Percentiles rank a stretch among this genome's conserved stretches.
phyloP scores from a whole-genome alignment of 108 stramenopile genomes.

The Conticribra guillardii region DNA sequence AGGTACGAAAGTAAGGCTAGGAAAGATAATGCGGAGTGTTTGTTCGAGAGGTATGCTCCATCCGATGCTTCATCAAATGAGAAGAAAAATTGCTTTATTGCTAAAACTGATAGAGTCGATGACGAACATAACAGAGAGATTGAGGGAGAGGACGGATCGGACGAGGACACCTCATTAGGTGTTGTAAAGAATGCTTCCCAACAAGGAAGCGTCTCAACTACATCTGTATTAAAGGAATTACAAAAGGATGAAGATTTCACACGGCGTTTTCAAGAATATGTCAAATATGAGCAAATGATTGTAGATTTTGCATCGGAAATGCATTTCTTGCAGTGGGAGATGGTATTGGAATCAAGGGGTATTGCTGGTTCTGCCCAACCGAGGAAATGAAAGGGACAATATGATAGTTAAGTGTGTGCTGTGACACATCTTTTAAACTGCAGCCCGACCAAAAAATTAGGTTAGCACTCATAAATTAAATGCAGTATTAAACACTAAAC shows the following conservation, averaged over 20 bases:
- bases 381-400: no score
- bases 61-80: background rate
- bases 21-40: background rate
- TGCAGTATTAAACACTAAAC: no score
- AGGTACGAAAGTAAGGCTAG: background rate
- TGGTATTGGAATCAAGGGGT: no score
- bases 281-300: slow-evolving; percentile 53
- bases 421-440: no score
- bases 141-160: background rate
- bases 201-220: slow-evolving; percentile 34
- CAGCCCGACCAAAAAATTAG: no score
- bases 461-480: no score
- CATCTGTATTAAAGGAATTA: slow-evolving; percentile 39
- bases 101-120: no score
- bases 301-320: slow-evolving; percentile 44
- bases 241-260: slow-evolving; percentile 44
- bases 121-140: background rate
- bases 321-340: slow-evolving; percentile 49
- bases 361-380: no score
- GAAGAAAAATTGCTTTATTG: no score
- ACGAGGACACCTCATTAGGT: background rate
- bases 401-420: no score
- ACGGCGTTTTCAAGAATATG: slow-evolving; percentile 33
- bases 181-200: slow-evolving; percentile 24
- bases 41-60: slow-evolving; percentile 19